Conservation (phyloP, 371 early-diverging fungal species). For the Mortierella sp. region DNA sequence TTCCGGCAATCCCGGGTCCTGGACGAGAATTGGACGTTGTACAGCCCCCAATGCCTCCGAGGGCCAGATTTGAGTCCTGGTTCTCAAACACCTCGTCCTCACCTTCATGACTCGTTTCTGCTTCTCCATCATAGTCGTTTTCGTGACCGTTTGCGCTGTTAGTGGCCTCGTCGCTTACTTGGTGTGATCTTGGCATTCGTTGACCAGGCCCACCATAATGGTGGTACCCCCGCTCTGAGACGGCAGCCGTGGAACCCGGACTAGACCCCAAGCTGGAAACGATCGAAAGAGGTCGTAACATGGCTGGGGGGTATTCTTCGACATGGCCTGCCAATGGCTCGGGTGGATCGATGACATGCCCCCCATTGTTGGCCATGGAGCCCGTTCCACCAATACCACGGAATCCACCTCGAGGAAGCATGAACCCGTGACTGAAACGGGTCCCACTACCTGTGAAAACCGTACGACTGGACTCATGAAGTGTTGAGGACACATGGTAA, state of each 20-base stretch:
- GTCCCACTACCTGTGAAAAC: constrained; percentile 52
- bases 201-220: background rate
- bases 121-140: constrained; percentile 4
- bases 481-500: constrained; percentile 36
- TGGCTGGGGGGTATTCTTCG: no score
- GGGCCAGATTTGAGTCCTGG: constrained; percentile 44
- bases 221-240: no score
- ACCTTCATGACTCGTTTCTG: background rate
- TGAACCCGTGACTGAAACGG: constrained; percentile 28
- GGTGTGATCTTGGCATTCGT: background rate
- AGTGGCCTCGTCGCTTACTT: background rate
- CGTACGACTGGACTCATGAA: constrained; percentile 30
- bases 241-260: no score
- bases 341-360: constrained; percentile 3
- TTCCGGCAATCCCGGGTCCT: constrained; percentile 49
- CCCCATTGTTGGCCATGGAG: background rate
- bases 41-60: constrained; percentile 43
- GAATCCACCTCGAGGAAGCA: constrained; percentile 49
- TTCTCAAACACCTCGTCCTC: constrained; percentile 3
- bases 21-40: constrained; percentile 49
- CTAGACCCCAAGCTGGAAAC: no score
- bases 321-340: constrained; percentile 6
- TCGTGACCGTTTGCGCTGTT: background rate
- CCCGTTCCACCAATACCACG: constrained; percentile 43
- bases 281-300: no score